phyloP scores from a whole-genome alignment of 2,329 filamentous ascomycete genomes.

The Fusarium longipes region DNA sequence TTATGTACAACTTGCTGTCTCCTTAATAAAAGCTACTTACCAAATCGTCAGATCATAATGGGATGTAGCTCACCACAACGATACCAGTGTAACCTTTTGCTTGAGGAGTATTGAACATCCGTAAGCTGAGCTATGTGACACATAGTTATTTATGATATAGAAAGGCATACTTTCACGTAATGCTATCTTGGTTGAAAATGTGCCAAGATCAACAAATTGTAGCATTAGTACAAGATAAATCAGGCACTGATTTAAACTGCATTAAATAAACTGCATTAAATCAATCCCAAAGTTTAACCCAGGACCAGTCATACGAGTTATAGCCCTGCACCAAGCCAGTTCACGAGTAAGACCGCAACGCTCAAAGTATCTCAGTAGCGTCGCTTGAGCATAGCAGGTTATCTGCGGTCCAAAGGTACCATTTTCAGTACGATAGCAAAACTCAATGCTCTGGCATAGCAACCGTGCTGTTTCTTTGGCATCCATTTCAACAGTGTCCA shows the following conservation, averaged over 20 bases:
- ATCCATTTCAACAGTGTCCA: not conserved
- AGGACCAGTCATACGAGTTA: not conserved
- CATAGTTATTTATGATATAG: too few species aligned
- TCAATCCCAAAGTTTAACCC: conserved; percentile 6
- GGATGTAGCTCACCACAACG: too few species aligned
- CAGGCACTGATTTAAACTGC: not conserved
- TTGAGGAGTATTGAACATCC: too few species aligned
- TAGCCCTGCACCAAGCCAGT: conserved; percentile 1
- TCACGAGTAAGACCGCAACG: not conserved
- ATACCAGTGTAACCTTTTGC: too few species aligned
- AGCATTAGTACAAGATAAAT: rapidly evolving
- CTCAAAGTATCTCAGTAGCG: not conserved
- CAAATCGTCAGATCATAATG: too few species aligned
- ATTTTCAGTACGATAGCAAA: conserved; percentile 12
- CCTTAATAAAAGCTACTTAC: too few species aligned
- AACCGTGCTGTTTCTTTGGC: not conserved
- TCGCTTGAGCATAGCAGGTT: conserved; percentile 8
- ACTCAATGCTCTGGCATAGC: conserved; percentile 12
- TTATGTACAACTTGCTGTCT: too few species aligned
- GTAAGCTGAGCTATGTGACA: too few species aligned
- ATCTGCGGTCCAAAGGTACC: conserved; percentile 18
- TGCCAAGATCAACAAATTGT: too few species aligned
- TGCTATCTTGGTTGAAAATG: too few species aligned
- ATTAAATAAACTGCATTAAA: conserved; percentile 16
- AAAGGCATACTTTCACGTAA: too few species aligned